phyloP scores from a whole-genome alignment of 2,329 filamentous ascomycete genomes.

The Exophiala bonariae region DNA sequence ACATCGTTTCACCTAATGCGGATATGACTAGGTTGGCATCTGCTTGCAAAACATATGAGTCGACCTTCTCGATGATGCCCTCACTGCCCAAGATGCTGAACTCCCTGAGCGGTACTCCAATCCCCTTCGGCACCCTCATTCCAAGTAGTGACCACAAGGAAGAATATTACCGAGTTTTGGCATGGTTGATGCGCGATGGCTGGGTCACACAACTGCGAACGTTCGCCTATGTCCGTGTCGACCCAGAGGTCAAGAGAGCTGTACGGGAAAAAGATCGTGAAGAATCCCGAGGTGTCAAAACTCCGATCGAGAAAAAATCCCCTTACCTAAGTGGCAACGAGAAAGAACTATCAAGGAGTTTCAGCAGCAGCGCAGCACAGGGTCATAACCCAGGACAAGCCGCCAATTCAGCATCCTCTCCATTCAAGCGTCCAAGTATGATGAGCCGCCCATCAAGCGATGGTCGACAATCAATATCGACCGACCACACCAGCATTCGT shows the following conservation, averaged over 20 bases:
- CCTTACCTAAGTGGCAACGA: slow-evolving; percentile 4
- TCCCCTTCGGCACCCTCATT: slow-evolving; percentile 79
- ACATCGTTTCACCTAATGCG: slow-evolving; percentile 88
- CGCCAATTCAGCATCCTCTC: slow-evolving; percentile 10
- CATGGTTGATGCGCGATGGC: slow-evolving; percentile 87
- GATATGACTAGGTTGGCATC: slow-evolving; percentile 70
- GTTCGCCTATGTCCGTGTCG: slow-evolving; percentile 84
- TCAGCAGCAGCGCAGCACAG: slow-evolving; percentile 10
- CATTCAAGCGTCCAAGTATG: slow-evolving; percentile 22
- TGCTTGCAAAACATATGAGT: slow-evolving; percentile 71
- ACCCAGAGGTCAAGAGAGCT: slow-evolving; percentile 77
- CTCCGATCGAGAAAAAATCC: slow-evolving; percentile 11
- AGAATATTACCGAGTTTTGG: slow-evolving; percentile 85
- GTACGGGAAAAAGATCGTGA: slow-evolving; percentile 62
- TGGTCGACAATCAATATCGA: slow-evolving; percentile 23
- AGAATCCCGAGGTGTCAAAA: slow-evolving; percentile 17
- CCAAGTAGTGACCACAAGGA: slow-evolving; percentile 85
- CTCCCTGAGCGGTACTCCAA: slow-evolving; percentile 74
- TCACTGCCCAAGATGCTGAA: slow-evolving; percentile 85
- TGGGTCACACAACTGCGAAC: slow-evolving; percentile 94
- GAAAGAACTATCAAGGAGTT: slow-evolving; percentile 14
- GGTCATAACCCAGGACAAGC: slow-evolving; percentile 7
- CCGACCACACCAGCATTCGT: slow-evolving; percentile 18
- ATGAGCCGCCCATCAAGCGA: slow-evolving; percentile 24
- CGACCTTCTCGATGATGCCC: slow-evolving; percentile 79